phyloP scores from a whole-genome alignment of 78 protist species.

The Chrysochromulina tobinii region DNA sequence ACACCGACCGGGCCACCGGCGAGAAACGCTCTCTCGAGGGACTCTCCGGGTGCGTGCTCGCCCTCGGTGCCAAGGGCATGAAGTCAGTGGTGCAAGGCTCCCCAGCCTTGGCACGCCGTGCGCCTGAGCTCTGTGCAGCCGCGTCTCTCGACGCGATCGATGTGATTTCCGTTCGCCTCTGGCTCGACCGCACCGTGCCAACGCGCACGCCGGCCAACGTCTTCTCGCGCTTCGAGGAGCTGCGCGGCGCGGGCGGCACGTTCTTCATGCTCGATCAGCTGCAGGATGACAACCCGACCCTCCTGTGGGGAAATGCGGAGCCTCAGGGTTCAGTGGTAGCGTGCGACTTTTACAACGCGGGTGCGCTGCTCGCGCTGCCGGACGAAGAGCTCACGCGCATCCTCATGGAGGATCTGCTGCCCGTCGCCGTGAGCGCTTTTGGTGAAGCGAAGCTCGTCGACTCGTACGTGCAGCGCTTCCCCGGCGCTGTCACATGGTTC shows the following conservation, averaged over 20 bases:
- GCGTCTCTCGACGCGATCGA: conserved; percentile 16
- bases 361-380: conserved; percentile 13
- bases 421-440: conserved; percentile 35
- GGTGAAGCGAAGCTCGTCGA: not conserved
- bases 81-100: not conserved
- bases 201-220: conserved; percentile 41
- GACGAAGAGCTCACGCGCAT: not conserved
- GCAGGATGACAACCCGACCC: not conserved
- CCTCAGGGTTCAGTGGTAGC: conserved; percentile 47
- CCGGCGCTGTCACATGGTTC: conserved; percentile 51
- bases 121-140: conserved; percentile 36
- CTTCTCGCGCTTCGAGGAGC: conserved; percentile 14
- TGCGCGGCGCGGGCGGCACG: conserved; percentile 55
- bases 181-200: conserved; percentile 3
- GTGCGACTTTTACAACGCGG: conserved; percentile 51
- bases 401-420: conserved; percentile 40
- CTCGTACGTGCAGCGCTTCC: not conserved
- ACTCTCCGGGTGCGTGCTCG: conserved; percentile 20
- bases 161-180: not conserved
- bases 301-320: conserved; percentile 23
- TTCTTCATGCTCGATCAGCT: conserved; percentile 55
- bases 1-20: not conserved
- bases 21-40: too few species aligned
- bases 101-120: not conserved
- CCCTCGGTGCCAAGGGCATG: conserved; percentile 38